Percentiles rank a stretch among this genome's conserved stretches.
phyloP scores from a whole-genome alignment of 2,329 filamentous ascomycete species.

The Diplodia seriata region DNA sequence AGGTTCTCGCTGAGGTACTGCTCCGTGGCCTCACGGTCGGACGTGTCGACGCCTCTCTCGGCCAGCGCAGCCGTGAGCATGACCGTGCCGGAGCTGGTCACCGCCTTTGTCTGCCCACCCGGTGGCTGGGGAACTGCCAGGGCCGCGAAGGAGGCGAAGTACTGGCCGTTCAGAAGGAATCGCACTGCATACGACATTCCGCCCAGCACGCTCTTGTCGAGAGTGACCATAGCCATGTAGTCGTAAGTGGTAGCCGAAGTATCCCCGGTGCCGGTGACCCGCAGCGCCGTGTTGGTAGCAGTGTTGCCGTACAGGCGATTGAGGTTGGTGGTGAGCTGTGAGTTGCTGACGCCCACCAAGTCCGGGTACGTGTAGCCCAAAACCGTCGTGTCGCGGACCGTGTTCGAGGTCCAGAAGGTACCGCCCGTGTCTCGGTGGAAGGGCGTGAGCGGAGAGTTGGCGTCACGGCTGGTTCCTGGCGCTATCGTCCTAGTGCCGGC shows the following conservation, averaged over 20 bases:
- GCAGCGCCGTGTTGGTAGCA: background rate
- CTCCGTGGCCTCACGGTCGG: slow-evolving; percentile 44
- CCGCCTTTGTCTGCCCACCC: slow-evolving; percentile 37
- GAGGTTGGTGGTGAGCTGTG: background rate
- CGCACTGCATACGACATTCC: slow-evolving; percentile 47
- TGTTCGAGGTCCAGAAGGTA: slow-evolving; percentile 44
- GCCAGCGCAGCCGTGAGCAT: slow-evolving; percentile 45
- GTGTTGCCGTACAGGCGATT: slow-evolving; percentile 4
- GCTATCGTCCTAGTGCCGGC: slow-evolving; percentile 52
- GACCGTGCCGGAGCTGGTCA: slow-evolving; percentile 39
- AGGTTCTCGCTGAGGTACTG: slow-evolving; percentile 46
- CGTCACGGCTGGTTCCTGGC: slow-evolving; percentile 53
- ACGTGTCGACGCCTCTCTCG: slow-evolving; percentile 43
- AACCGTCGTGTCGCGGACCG: slow-evolving; percentile 39
- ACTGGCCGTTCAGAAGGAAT: slow-evolving; percentile 41
- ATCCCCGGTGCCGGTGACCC: background rate
- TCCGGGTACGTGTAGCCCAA: slow-evolving; percentile 49
- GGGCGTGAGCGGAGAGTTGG: slow-evolving; percentile 53
- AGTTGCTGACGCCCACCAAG: slow-evolving; percentile 38
- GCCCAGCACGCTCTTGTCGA: slow-evolving; percentile 37
- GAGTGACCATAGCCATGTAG: slow-evolving; percentile 14
- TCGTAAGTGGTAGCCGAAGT: background rate
- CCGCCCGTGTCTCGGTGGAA: slow-evolving; percentile 40
- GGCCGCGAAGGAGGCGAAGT: slow-evolving; percentile 45
- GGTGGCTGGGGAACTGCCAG: slow-evolving; percentile 38